Evolutionary conservation across 768 basidiomycete genomes (phyloP).

Genomic region (Phanerochaete carnosa): DNA sequence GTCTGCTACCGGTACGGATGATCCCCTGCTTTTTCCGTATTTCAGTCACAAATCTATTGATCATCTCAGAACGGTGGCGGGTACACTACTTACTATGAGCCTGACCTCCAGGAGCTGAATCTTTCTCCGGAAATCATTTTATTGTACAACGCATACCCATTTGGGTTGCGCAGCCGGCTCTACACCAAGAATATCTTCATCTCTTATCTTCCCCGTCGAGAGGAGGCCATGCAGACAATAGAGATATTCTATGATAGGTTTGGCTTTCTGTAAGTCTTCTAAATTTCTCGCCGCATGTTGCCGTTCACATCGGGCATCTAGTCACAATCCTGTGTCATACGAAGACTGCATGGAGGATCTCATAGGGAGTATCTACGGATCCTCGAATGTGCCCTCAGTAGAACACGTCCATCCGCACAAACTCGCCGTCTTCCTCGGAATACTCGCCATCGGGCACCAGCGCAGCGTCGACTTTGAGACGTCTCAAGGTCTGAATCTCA

Average conservation of each 20-base stretch:
- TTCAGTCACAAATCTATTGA: neutral
- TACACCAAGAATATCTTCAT: conserved; percentile 36
- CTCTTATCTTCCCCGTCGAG: conserved; percentile 37
- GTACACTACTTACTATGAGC: neutral
- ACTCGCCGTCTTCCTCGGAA: conserved; percentile 50
- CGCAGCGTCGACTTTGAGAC: conserved; percentile 38
- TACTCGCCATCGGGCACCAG: conserved; percentile 45
- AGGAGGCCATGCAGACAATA: conserved; percentile 37
- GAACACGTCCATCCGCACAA: conserved; percentile 41
- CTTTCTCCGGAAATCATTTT: conserved; percentile 42
- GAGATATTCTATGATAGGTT: conserved; percentile 38
- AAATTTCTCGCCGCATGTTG: neutral
- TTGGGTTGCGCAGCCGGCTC: conserved; percentile 39
- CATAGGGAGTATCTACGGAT: conserved; percentile 41
- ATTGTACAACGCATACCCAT: conserved; percentile 47
- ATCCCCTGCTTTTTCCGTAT: neutral
- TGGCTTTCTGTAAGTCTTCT: conserved; percentile 39
- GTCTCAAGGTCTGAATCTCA: neutral
- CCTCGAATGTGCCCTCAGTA: conserved; percentile 27
- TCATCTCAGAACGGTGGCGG: neutral
- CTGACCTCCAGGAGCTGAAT: conserved; percentile 25
- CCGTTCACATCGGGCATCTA: conserved; percentile 16
- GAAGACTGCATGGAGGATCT: conserved; percentile 40
- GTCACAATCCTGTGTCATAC: conserved; percentile 43
- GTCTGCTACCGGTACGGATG: conserved; percentile 7